A percentile compares a stretch with the other conserved stretches of the same genome.
phyloP scores from a whole-genome alignment of 2,329 filamentous ascomycete genomes.

The Cyphellophora europaea region DNA sequence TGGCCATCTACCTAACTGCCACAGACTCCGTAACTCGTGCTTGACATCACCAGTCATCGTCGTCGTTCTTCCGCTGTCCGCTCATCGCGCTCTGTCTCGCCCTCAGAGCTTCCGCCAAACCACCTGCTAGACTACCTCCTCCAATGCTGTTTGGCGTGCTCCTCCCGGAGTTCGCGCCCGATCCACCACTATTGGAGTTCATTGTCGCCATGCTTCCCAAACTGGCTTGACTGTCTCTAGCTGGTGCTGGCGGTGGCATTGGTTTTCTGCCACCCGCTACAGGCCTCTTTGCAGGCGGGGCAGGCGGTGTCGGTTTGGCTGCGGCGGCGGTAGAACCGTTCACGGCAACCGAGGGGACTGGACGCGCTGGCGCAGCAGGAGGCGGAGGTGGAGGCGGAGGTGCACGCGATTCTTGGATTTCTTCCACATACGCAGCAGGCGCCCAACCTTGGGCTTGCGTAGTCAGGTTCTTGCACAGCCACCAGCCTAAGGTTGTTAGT shows the following conservation, averaged over 20 bases:
- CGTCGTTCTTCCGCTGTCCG: constrained; percentile 51
- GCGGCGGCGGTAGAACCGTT: constrained; percentile 34
- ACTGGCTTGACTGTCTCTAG: constrained; percentile 53
- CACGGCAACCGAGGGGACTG: constrained; percentile 41
- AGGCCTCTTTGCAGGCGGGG: constrained; percentile 73
- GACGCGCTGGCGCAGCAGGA: constrained; percentile 35
- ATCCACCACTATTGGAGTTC: constrained; percentile 22
- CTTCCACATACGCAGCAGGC: constrained; percentile 87
- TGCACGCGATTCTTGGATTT: constrained; percentile 49
- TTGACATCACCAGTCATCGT: constrained; percentile 67
- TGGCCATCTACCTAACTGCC: no score
- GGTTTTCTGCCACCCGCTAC: constrained; percentile 60
- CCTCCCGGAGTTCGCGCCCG: constrained; percentile 55
- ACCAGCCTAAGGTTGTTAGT: constrained; percentile 64
- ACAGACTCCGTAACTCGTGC: no score
- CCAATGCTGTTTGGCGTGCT: constrained; percentile 53
- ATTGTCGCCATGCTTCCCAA: constrained; percentile 23
- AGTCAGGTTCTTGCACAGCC: constrained; percentile 70
- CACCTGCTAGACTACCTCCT: constrained; percentile 58
- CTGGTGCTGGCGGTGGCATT: constrained; percentile 48
- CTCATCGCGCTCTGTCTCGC: constrained; percentile 70
- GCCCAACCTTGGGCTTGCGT: constrained; percentile 78
- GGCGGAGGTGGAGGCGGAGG: constrained; percentile 46
- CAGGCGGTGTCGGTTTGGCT: constrained; percentile 63
- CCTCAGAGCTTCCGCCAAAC: constrained; percentile 68